Conservation (phyloP, 164 flowering plant genomes). For the Aristolochia fimbriata region DNA sequence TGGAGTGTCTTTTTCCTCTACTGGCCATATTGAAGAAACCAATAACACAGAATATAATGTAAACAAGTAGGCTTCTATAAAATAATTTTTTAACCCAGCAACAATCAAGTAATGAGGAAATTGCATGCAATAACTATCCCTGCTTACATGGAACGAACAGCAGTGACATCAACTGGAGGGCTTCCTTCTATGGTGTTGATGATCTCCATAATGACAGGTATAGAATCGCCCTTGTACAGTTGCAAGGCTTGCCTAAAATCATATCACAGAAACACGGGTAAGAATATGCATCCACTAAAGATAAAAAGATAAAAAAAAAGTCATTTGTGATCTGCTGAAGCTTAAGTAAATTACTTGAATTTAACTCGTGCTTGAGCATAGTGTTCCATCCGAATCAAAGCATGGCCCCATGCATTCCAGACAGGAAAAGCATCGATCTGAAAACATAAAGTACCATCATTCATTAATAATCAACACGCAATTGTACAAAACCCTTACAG, state of each 20-base stretch:
- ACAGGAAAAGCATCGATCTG: conserved; percentile 97
- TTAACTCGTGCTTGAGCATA: conserved; percentile 98
- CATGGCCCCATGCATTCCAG: conserved; percentile 99
- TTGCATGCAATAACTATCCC: background rate
- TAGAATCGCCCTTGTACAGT: conserved; percentile 71
- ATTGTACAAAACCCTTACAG: no score
- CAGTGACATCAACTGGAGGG: conserved; percentile 92
- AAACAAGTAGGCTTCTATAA: no score
- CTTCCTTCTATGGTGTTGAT: conserved; percentile 90
- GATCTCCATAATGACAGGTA: conserved; percentile 64
- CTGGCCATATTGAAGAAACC: no score
- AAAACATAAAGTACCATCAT: conserved; percentile 4
- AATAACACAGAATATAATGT: no score
- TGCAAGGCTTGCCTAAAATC: conserved; percentile 92
- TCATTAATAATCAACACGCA: conserved; percentile 1
- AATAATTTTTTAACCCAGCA: no score
- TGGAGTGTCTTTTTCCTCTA: no score
- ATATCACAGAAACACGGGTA: conserved; percentile 4
- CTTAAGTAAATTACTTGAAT: conserved; percentile 53
- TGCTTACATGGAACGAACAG: conserved; percentile 90
- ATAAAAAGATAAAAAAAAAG: background rate
- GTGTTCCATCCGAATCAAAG: conserved; percentile 89
- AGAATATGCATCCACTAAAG: background rate
- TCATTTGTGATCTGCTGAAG: background rate
- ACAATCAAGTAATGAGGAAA: no score